Conservation (phyloP, 202 grass and related monocot species). For the Saccharum hybrid region DNA sequence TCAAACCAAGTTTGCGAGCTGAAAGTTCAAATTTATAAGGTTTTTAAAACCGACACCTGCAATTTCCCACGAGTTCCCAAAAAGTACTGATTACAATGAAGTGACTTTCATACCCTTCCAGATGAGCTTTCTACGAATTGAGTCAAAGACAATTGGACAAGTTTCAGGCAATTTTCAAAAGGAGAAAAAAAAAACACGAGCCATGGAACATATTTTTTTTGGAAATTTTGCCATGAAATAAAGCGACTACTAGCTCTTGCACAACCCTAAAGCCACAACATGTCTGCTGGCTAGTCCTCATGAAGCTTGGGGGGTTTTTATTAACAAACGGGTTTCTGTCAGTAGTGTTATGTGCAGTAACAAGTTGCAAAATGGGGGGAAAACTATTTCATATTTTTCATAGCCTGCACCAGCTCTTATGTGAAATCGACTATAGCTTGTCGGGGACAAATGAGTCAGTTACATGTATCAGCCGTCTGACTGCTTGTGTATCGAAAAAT, state of each 20-base stretch:
- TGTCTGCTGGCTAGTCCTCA: not conserved
- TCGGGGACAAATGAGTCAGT: not conserved
- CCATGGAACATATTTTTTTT: too few species aligned
- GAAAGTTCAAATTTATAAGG: not conserved
- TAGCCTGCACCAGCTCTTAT: not conserved
- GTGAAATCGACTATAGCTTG: not conserved
- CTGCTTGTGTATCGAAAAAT: not conserved
- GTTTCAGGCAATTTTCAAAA: too few species aligned
- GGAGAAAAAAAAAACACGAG: too few species aligned
- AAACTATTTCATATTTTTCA: not conserved
- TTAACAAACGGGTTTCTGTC: slow-evolving; percentile 7
- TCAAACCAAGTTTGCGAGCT: not conserved
- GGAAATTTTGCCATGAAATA: not conserved
- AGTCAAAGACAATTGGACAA: too few species aligned
- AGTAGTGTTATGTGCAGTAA: not conserved
- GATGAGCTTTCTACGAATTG: too few species aligned
- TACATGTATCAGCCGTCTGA: slow-evolving; percentile 11
- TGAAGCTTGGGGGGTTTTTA: not conserved
- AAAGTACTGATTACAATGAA: too few species aligned
- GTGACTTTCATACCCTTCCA: too few species aligned
- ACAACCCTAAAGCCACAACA: not conserved
- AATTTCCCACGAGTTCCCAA: too few species aligned
- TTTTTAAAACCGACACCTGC: not conserved
- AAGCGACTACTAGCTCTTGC: not conserved
- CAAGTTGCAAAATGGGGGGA: not conserved